These are phyloP conservation scores for Stereum hirsutum DNA, from an alignment of 1,284 basidiomycete species.

Conservation along the genomic window DNA sequence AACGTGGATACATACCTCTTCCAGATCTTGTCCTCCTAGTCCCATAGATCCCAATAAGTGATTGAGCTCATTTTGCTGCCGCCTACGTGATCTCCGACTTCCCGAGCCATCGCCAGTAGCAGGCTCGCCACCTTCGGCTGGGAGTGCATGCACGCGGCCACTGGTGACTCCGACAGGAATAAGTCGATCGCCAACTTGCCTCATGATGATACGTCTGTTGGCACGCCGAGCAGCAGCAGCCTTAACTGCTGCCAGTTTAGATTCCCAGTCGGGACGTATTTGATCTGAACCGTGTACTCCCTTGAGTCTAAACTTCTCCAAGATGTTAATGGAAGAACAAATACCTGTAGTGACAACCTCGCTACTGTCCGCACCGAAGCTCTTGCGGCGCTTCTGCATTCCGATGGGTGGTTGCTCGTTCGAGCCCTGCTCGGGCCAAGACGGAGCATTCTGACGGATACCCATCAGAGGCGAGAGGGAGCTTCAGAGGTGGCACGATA, in stretches of 20 bases:
- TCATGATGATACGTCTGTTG: constrained; percentile 95
- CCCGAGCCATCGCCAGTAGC: constrained; percentile 26
- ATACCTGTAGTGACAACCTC: constrained; percentile 88
- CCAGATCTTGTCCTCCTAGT: constrained; percentile 72
- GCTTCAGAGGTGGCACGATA: not conserved
- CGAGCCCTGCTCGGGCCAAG: constrained; percentile 43
- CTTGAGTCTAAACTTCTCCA: not conserved
- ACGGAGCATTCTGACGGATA: constrained; percentile 22
- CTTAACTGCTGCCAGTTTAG: constrained; percentile 82
- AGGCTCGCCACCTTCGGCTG: constrained; percentile 38
- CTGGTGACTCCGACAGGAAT: constrained; percentile 94
- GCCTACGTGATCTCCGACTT: constrained; percentile 49
- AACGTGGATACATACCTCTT: constrained; percentile 81
- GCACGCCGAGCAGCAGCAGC: constrained; percentile 85
- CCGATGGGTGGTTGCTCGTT: constrained; percentile 28
- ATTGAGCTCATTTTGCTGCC: constrained; percentile 43
- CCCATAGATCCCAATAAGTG: constrained; percentile 59
- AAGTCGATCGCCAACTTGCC: constrained; percentile 94
- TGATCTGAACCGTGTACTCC: constrained; percentile 48
- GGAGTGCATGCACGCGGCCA: constrained; percentile 61
- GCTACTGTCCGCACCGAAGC: constrained; percentile 63
- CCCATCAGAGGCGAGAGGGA: constrained; percentile 5
- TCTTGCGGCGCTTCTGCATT: constrained; percentile 73
- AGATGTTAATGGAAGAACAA: constrained; percentile 16
- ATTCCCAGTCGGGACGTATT: constrained; percentile 93